These are phyloP conservation scores for Fomes fomentarius DNA, from an alignment of 1,284 basidiomycete species.

Conservation along the genomic window DNA sequence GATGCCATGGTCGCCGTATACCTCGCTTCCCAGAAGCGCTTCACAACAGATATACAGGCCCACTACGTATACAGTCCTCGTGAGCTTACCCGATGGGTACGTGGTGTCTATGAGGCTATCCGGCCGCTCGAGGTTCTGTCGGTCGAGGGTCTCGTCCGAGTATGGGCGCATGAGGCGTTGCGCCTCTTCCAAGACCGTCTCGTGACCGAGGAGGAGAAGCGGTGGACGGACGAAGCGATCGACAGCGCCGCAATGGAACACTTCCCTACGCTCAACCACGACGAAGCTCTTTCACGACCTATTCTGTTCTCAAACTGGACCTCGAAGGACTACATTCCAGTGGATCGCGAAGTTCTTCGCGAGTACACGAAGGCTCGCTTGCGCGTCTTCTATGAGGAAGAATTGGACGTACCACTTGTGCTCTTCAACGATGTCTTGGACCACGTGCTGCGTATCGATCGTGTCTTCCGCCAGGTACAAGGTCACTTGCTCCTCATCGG, in stretches of 20 bases:
- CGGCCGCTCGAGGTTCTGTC: constrained; percentile 89
- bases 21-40: constrained; percentile 89
- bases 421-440: constrained; percentile 99
- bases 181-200: constrained; percentile 98
- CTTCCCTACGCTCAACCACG: constrained; percentile 90
- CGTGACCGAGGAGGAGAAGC: constrained; percentile 88
- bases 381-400: constrained; percentile 96
- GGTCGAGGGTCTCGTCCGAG: constrained; percentile 92
- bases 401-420: constrained; percentile 97
- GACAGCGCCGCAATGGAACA: constrained; percentile 84
- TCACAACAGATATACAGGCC: constrained; percentile 95
- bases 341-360: constrained; percentile 90
- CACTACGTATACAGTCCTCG: constrained; percentile 99
- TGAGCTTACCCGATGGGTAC: constrained; percentile 97
- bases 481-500: constrained; percentile 97
- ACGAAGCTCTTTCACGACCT: constrained; percentile 84
- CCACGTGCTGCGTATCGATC: constrained; percentile 96
- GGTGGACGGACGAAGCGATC: constrained; percentile 95
- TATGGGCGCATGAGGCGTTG: constrained; percentile 98
- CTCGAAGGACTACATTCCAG: constrained; percentile 95
- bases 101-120: constrained; percentile 97
- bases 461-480: constrained; percentile 98
- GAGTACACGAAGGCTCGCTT: constrained; percentile 98
- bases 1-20: constrained; percentile 98
- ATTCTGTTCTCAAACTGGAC: constrained; percentile 99